Conservation (phyloP, 371 early-diverging fungal genomes). For the Lichtheimia corymbifera region DNA sequence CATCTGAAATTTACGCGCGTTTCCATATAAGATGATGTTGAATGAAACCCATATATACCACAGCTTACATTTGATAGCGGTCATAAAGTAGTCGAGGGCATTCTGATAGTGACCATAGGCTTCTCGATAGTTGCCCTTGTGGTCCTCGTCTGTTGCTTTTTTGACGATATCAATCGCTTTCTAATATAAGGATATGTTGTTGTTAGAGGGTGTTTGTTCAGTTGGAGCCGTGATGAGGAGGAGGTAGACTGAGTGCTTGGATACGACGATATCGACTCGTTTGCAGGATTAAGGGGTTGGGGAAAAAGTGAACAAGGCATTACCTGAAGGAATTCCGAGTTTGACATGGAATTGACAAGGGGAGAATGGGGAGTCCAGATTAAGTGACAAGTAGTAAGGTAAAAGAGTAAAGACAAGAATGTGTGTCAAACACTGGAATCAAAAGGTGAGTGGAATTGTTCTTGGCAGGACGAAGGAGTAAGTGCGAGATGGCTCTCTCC, state of each 20-base stretch:
- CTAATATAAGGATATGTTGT: slow-evolving; percentile 35
- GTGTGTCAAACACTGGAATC: too few species aligned
- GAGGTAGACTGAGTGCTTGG: too few species aligned
- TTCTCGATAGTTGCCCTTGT: slow-evolving; percentile 87
- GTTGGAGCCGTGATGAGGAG: too few species aligned
- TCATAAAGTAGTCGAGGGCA: slow-evolving; percentile 91
- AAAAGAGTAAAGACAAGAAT: too few species aligned
- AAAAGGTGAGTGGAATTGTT: too few species aligned
- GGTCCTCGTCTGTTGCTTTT: slow-evolving; percentile 93
- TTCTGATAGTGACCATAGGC: slow-evolving; percentile 88
- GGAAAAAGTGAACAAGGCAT: background rate
- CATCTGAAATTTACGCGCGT: slow-evolving; percentile 67
- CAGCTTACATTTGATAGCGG: slow-evolving; percentile 89
- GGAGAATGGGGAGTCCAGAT: too few species aligned
- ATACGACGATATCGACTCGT: background rate
- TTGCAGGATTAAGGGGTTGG: background rate
- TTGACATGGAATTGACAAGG: background rate
- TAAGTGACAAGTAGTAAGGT: too few species aligned
- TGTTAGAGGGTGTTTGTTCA: too few species aligned
- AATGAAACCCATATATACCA: background rate
- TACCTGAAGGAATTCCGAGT: slow-evolving; percentile 3
- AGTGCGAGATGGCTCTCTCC: too few species aligned
- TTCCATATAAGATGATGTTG: background rate
- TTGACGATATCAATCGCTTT: slow-evolving; percentile 89
- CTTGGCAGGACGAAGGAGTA: too few species aligned